Conservation (phyloP, 768 basidiomycete species). For the Mycena albidolilacea region DNA sequence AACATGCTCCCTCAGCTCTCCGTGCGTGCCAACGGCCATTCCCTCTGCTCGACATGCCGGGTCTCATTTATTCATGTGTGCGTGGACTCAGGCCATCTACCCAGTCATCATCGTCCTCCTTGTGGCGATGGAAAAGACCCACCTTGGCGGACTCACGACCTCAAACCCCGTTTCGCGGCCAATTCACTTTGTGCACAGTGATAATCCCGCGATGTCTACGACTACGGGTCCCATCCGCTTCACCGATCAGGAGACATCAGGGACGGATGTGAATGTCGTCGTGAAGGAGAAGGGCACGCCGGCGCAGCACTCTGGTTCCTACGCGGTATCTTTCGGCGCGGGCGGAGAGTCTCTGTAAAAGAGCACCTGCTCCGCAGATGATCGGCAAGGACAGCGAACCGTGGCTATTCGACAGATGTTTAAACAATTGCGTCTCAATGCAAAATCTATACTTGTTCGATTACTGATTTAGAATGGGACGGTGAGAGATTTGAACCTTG, state of each 20-base stretch:
- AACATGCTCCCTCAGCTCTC: conserved; percentile 34
- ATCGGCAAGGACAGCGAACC: too few relatives aligned
- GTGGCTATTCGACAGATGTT: too few relatives aligned
- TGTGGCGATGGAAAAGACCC: conserved; percentile 29
- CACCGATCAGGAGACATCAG: neutral
- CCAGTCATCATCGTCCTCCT: conserved; percentile 34
- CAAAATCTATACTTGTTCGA: too few relatives aligned
- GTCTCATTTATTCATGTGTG: conserved; percentile 1
- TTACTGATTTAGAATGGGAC: too few relatives aligned
- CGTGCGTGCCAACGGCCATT: conserved; percentile 9
- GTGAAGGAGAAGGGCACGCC: conserved; percentile 5
- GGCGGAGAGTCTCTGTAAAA: too few relatives aligned
- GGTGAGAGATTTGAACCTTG: too few relatives aligned
- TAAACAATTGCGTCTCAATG: too few relatives aligned
- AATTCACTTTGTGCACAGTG: conserved; percentile 11
- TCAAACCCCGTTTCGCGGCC: neutral
- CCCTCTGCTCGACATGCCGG: neutral
- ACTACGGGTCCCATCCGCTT: conserved; percentile 9
- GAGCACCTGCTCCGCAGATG: too few relatives aligned
- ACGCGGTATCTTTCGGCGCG: neutral
- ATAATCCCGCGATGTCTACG: conserved; percentile 1
- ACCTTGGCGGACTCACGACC: conserved; percentile 15
- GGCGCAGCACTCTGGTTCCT: neutral
- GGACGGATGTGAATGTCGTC: neutral
- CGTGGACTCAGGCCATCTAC: conserved; percentile 26